Base-by-base conservation (phyloP, 768 basidiomycete species). In the Auricularia auricula-judae region DNA sequence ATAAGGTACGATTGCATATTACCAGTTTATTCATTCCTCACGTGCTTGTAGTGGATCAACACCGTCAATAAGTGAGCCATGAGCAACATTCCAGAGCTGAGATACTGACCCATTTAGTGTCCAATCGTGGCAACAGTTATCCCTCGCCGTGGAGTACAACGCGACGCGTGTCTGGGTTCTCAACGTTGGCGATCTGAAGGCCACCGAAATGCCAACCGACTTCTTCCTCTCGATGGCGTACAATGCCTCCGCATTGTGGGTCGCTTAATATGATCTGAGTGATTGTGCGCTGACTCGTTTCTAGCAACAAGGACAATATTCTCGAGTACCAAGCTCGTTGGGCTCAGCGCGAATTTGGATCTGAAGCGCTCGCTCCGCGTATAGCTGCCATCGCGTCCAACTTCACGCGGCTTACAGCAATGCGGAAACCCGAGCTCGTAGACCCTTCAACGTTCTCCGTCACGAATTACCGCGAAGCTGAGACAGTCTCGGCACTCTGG, bases 171-270 rank as follows among this genome's bases (percentile, higher is more conserved):
- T 90, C 61, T 88, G 86, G 86, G 81, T 90, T 54, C 73, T 90
- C 64, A 90, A 89, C 71, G 87, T 90, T 63, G 88, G 88, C 16
- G 87, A 89, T 68, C 74, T 90, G 62, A 89, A 89, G 71, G 87
- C 86, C 2, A 85, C 85, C 66, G 88, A 90, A 68, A 82, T 86
- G 62, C 82, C 86, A 62, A 85, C 78, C 35, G 86, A 88, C 67
- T 87, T 86, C 72, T 89, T 86, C 79, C 74, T 89, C 68, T 77
- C 74, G 18, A 81, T 81, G 54, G 47, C 81, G 3, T 89, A 82
- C 79, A 80, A 90, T 67, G 72, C 82, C 0, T 76, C 83, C 0
- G 71, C 77, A 12, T 89, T 58, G 64, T 61, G 36, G 5, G 47
- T 18, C 47, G 18, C 11, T 18, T 10, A 4, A 18, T 23, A 33